Evolutionary conservation across 2,329 filamentous ascomycete genomes (phyloP).

Genomic region (Metarhizium guizhouense): DNA sequence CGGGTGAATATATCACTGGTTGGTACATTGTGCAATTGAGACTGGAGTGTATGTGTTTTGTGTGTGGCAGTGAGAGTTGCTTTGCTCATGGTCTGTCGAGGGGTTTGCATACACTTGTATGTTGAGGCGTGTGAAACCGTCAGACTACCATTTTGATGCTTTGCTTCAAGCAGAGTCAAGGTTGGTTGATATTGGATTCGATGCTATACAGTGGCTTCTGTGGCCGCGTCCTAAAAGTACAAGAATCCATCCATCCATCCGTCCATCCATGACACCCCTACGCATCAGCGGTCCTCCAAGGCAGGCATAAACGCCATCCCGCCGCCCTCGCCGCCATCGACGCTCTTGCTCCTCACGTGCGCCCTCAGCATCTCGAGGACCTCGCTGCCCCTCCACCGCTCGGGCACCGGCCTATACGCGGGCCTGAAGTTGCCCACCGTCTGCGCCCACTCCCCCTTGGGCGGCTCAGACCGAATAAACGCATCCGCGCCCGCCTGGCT

Average conservation of each 20-base stretch:
- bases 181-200: too few relatives aligned
- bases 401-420: slow-evolving; percentile 82
- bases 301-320: slow-evolving; percentile 53
- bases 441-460: slow-evolving; percentile 83
- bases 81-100: too few relatives aligned
- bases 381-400: slow-evolving; percentile 76
- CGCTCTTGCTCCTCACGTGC: slow-evolving; percentile 62
- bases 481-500: slow-evolving; percentile 11
- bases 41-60: not conserved
- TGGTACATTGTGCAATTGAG: not conserved
- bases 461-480: slow-evolving; percentile 24
- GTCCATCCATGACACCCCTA: not conserved
- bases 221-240: too few relatives aligned
- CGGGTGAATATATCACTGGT: not conserved
- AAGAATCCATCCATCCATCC: too few relatives aligned
- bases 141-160: too few relatives aligned
- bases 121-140: too few relatives aligned
- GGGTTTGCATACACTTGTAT: too few relatives aligned
- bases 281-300: slow-evolving; percentile 18
- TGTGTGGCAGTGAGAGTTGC: too few relatives aligned
- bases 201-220: too few relatives aligned
- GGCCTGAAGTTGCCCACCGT: slow-evolving; percentile 92
- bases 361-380: slow-evolving; percentile 66
- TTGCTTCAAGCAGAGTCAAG: too few relatives aligned
- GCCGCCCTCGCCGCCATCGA: slow-evolving; percentile 26